These are phyloP conservation scores for Russula abietina DNA, from an alignment of 768 basidiomycete genomes.

Conservation along the genomic window DNA sequence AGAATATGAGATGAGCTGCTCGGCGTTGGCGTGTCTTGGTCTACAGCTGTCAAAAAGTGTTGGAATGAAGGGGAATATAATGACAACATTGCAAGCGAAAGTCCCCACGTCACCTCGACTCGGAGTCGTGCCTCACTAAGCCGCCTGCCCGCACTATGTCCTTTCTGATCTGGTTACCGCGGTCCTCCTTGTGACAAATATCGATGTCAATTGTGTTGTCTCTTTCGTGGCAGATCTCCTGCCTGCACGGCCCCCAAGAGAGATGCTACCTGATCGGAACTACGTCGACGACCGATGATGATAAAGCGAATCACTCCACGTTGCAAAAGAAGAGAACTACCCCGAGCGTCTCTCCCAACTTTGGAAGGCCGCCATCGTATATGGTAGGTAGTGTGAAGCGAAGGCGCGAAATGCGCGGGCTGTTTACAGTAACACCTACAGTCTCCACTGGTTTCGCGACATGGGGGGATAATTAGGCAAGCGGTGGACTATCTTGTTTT, in stretches of 20 bases:
- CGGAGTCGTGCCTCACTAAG: not conserved
- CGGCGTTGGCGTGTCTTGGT: conserved; percentile 39
- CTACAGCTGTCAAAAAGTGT: conserved; percentile 27
- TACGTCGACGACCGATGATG: conserved; percentile 59
- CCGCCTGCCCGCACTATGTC: conserved; percentile 45
- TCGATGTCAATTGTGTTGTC: too few species aligned
- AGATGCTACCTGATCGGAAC: conserved; percentile 90
- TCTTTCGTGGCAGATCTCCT: conserved; percentile 75
- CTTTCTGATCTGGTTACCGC: conserved; percentile 57
- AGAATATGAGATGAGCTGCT: too few species aligned
- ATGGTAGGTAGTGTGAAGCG: not conserved
- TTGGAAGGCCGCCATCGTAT: not conserved
- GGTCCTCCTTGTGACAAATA: conserved; percentile 57
- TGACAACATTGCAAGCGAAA: too few species aligned
- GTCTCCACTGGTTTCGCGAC: conserved; percentile 42
- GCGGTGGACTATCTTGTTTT: conserved; percentile 70
- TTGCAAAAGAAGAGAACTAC: not conserved
- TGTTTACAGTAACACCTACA: too few species aligned
- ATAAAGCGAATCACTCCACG: not conserved
- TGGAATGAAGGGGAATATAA: conserved; percentile 67
- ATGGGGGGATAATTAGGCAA: conserved; percentile 72
- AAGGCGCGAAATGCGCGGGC: too few species aligned
- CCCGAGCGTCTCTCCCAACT: not conserved
- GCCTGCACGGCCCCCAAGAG: conserved; percentile 62
- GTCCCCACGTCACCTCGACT: too few species aligned